phyloP scores from a whole-genome alignment of 2,329 filamentous ascomycete genomes.

The Arthrobotrys megalospora region DNA sequence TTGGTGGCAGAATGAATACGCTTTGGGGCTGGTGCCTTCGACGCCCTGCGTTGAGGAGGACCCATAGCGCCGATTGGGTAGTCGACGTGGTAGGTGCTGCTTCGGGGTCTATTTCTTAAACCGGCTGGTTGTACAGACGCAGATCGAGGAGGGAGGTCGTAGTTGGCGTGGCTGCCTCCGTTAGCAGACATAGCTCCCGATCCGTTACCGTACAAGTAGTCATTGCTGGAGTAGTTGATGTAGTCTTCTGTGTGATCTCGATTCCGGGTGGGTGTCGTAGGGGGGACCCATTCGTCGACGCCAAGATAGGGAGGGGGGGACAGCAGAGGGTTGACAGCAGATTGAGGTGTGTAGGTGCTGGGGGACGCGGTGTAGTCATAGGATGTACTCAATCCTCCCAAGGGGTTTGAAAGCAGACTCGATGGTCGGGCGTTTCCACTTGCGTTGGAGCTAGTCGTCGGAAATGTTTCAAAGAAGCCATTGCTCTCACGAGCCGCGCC shows the following conservation, averaged over 20 bases:
- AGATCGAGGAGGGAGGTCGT: slow-evolving; percentile 56
- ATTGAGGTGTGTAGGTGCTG: slow-evolving; percentile 51
- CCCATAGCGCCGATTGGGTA: slow-evolving; percentile 56
- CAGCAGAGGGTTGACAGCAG: slow-evolving; percentile 44
- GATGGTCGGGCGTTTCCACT: slow-evolving; percentile 52
- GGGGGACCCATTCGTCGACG: slow-evolving; percentile 55
- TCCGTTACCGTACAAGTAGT: slow-evolving; percentile 52
- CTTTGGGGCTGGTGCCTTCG: slow-evolving; percentile 44
- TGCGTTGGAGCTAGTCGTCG: slow-evolving; percentile 45
- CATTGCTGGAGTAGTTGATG: slow-evolving; percentile 34
- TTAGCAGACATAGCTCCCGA: slow-evolving; percentile 48
- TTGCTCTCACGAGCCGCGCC: slow-evolving; percentile 45
- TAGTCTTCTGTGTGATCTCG: slow-evolving; percentile 44
- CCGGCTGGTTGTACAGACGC: slow-evolving; percentile 57
- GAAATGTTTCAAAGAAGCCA: slow-evolving; percentile 58
- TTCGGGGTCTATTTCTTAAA: slow-evolving; percentile 58
- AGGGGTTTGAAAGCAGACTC: slow-evolving; percentile 54
- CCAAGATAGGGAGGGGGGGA: slow-evolving; percentile 56
- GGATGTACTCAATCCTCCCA: slow-evolving; percentile 46
- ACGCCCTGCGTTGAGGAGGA: slow-evolving; percentile 42
- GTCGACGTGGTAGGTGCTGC: slow-evolving; percentile 54
- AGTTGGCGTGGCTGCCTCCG: slow-evolving; percentile 44
- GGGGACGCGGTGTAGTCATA: slow-evolving; percentile 55
- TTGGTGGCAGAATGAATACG: slow-evolving; percentile 52
- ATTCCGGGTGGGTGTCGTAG: slow-evolving; percentile 53